Evolutionary conservation across 2,329 filamentous ascomycete species (phyloP), one percentile per base, ranked within the genome.

Genomic region (Aspergillus tubingensis): DNA sequence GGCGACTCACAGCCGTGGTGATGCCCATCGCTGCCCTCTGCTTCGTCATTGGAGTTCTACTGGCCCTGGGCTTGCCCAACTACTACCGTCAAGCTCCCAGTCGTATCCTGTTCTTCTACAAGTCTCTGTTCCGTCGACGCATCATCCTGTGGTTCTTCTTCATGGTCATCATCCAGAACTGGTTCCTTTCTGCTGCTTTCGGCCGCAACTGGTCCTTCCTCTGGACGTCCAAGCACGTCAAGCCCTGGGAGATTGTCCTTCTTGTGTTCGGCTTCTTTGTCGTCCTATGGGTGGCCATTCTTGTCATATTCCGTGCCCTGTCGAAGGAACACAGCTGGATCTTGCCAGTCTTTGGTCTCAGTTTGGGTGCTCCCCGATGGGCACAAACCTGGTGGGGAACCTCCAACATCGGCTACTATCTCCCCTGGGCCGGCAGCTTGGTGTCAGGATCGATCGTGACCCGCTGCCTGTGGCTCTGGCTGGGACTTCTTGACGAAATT

Each of bases 201-300:
- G 53, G 53, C 21, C 53, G 53, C 27, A 55, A 55, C n/a, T 55
- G 53, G 53, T 47, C 53, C 23, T 55, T 55, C 53, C 53, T 55
- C 39, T 55, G 53, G 53, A 21, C 53, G 10, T 55, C 53, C 23
- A 8, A 47, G n/a, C 53, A 55, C 30, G 25, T n/a, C n/a, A 55
- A 55, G 25, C 10, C 53, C 5, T 55, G 53, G 53, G 23, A 47
- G 5, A 44, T 55, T 8, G 39, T 36, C 27, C 19, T 55, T 10
- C 15, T 30, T 8, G 39, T 55, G 2, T 17, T 55, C 10, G 38
- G 38, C 25, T 55, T 55, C 25, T 55, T 55, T 10, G 32, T 55
- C 39, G 39, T 55, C 2, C 25, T 55, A 1, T 55, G 53, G 53
- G 43, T 55, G 4, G 25, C n/a, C 39, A 21, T 55, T 8, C 41